A percentile compares a stretch with the other conserved stretches of the same genome.
phyloP scores from a whole-genome alignment of 257 asterid genomes.

The Fraxinus americana region DNA sequence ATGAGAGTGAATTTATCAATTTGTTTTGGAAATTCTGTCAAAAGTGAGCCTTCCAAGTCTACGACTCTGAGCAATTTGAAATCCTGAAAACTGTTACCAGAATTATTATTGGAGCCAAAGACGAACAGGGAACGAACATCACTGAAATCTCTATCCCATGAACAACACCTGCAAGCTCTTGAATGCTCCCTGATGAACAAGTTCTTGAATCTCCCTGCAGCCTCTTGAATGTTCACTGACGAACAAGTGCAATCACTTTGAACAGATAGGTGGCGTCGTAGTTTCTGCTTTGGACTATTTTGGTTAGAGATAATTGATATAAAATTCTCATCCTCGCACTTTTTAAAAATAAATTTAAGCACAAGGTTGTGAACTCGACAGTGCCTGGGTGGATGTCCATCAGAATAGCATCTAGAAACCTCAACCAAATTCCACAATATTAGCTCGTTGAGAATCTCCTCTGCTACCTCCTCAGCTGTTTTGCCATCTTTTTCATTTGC shows the following conservation, averaged over 20 bases:
- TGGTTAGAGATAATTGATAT: constrained; percentile 25
- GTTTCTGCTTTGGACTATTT: constrained; percentile 14
- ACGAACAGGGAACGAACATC: constrained; percentile 38
- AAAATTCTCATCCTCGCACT: constrained; percentile 40
- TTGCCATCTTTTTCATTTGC: constrained; percentile 14
- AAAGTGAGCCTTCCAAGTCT: constrained; percentile 36
- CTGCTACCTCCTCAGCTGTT: constrained; percentile 48
- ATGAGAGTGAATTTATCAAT: constrained; percentile 35
- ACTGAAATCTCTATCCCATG: background rate
- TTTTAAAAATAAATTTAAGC: constrained; percentile 28
- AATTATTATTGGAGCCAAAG: constrained; percentile 20
- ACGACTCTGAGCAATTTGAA: constrained; percentile 32
- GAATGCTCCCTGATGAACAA: no score
- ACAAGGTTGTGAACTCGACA: constrained; percentile 31
- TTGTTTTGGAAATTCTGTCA: constrained; percentile 30
- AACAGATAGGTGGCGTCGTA: constrained; percentile 41
- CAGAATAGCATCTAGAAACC: constrained; percentile 36
- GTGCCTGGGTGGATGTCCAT: constrained; percentile 28
- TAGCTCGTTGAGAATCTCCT: constrained; percentile 35
- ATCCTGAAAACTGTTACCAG: constrained; percentile 1
- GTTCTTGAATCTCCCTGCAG: no score
- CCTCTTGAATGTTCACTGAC: no score
- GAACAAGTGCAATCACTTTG: constrained; percentile 8
- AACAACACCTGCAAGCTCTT: background rate
- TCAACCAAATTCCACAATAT: constrained; percentile 40